A percentile compares a stretch with the other conserved stretches of the same genome.
Conservation (phyloP, 805 yeast genomes). For the Wickerhamomyces rabaulensis region DNA sequence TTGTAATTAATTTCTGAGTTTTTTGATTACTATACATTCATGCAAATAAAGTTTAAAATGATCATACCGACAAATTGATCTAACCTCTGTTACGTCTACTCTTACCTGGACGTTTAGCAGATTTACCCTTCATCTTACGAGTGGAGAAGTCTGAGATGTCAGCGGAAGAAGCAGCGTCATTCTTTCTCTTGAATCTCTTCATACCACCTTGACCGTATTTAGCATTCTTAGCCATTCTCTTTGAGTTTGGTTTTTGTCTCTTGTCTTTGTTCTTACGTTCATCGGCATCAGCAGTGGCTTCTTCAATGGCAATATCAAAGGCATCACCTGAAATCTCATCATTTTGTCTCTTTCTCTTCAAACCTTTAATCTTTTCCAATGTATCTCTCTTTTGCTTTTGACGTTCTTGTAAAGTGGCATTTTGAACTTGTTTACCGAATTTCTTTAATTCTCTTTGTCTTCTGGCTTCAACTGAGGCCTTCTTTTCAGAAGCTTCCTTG, state of each 20-base stretch:
- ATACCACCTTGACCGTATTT: conserved; percentile 77
- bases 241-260: conserved; percentile 54
- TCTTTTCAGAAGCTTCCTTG: conserved; percentile 75
- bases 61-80: not conserved
- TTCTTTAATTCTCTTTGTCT: conserved; percentile 93
- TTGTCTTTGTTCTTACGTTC: conserved; percentile 29
- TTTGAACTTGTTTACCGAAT: conserved; percentile 95
- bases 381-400: conserved; percentile 90
- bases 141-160: conserved; percentile 57
- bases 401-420: conserved; percentile 88
- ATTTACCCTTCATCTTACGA: conserved; percentile 46
- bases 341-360: conserved; percentile 81
- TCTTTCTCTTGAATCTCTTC: conserved; percentile 67
- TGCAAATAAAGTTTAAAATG: not conserved
- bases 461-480: conserved; percentile 89
- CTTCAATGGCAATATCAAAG: conserved; percentile 90
- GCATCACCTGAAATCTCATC: conserved; percentile 69
- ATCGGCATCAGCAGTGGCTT: conserved; percentile 49
- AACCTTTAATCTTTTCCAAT: conserved; percentile 81
- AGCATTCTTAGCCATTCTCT: conserved; percentile 64
- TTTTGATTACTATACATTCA: not conserved
- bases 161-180: conserved; percentile 65
- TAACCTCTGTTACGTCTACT: conserved; percentile 36
- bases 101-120: conserved; percentile 48
- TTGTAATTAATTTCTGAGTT: not conserved